A percentile compares a stretch with the other conserved stretches of the same genome.
phyloP scores from a whole-genome alignment of 768 basidiomycete species.

The Mycena metata region DNA sequence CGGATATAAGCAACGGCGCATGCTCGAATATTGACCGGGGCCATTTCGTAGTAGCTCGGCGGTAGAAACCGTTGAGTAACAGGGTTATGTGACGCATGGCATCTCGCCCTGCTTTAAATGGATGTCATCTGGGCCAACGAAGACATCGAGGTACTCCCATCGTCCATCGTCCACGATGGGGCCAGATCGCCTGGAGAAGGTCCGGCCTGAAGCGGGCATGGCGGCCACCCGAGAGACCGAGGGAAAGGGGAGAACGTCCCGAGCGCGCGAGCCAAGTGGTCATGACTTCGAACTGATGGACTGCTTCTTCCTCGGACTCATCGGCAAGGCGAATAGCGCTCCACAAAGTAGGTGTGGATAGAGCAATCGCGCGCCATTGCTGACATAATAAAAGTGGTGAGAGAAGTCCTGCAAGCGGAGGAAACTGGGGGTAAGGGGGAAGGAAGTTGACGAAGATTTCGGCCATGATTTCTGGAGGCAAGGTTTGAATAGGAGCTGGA shows the following conservation, averaged over 20 bases:
- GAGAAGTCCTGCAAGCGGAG: not conserved
- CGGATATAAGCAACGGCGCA: not conserved
- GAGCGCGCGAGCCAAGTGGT: not conserved
- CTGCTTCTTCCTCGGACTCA: too few relatives aligned
- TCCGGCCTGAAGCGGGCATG: not conserved
- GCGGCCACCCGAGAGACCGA: not conserved
- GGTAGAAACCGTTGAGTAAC: not conserved
- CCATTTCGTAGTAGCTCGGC: too few relatives aligned
- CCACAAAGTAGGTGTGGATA: not conserved
- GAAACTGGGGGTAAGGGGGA: not conserved
- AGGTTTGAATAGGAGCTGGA: not conserved
- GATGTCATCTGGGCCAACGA: not conserved
- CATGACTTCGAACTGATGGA: not conserved
- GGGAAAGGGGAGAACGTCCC: not conserved
- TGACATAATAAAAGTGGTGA: not conserved
- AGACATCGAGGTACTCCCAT: constrained; percentile 9
- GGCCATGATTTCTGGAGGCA: not conserved
- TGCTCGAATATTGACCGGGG: not conserved
- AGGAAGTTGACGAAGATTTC: not conserved
- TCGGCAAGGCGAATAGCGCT: not conserved
- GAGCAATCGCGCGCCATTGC: not conserved
- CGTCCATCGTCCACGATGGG: constrained; percentile 4
- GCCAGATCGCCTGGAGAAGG: not conserved
- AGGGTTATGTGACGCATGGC: constrained; percentile 1
- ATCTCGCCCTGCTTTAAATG: not conserved